These are phyloP conservation scores for Cyanodermella asteris DNA, from an alignment of 2,329 filamentous ascomycete species.

Conservation along the genomic window DNA sequence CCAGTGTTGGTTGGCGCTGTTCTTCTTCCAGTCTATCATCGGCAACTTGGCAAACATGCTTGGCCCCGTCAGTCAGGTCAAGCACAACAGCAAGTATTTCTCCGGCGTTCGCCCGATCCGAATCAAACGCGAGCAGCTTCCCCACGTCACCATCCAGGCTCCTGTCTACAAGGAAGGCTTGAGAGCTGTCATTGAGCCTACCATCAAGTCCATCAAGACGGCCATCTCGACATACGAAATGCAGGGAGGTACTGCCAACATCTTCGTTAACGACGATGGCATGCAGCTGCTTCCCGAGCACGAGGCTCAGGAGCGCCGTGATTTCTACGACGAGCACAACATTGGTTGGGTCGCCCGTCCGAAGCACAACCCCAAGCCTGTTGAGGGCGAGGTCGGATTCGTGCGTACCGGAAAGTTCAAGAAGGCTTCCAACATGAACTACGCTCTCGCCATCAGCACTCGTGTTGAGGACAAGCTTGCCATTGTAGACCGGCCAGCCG, in stretches of 20 bases:
- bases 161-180: constrained; percentile 78
- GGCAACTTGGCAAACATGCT: constrained; percentile 20
- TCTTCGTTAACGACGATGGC: constrained; percentile 23
- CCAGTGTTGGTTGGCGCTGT: constrained; percentile 34
- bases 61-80: constrained; percentile 22
- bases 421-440: constrained; percentile 59
- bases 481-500: constrained; percentile 3
- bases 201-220: constrained; percentile 12
- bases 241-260: constrained; percentile 9
- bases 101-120: constrained; percentile 20
- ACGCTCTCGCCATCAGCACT: constrained; percentile 38
- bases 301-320: constrained; percentile 19
- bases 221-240: constrained; percentile 12
- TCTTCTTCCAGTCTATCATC: constrained; percentile 26
- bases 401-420: constrained; percentile 43
- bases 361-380: constrained; percentile 28
- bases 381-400: constrained; percentile 27
- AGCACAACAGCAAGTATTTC: constrained; percentile 24
- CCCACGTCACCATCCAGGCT: constrained; percentile 52
- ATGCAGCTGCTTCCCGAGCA: constrained; percentile 17
- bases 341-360: constrained; percentile 27
- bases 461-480: constrained; percentile 37
- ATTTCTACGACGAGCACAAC: constrained; percentile 26
- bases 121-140: constrained; percentile 16
- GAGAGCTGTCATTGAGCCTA: constrained; percentile 7